Conservation (phyloP, 371 early-diverging fungal species). For the Rhizopus arrhizus region DNA sequence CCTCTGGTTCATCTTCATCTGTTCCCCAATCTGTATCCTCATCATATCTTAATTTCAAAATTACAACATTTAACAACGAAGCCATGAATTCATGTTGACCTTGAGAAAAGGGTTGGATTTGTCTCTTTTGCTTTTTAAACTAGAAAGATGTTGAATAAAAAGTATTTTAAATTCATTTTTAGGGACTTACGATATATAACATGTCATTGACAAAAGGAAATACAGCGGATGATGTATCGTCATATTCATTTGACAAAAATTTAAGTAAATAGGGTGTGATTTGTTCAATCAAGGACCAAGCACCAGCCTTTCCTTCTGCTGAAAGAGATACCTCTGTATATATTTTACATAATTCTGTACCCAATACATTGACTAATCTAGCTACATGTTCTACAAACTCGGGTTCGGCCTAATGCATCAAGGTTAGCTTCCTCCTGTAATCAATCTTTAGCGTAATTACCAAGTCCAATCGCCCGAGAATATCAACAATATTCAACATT, state of each 20-base stretch:
- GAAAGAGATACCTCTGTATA: slow-evolving; percentile 62
- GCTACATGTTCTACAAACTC: slow-evolving; percentile 85
- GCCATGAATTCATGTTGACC: slow-evolving; percentile 72
- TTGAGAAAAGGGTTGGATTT: slow-evolving; percentile 58
- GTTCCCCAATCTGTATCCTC: slow-evolving; percentile 79
- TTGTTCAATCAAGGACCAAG: slow-evolving; percentile 61
- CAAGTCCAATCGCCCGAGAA: slow-evolving; percentile 60
- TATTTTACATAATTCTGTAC: slow-evolving; percentile 80
- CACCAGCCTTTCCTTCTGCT: slow-evolving; percentile 42
- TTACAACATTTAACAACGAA: slow-evolving; percentile 72
- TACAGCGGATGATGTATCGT: slow-evolving; percentile 79
- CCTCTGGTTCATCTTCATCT: slow-evolving; percentile 76
- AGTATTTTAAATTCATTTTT: not conserved
- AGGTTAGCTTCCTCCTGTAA: not conserved
- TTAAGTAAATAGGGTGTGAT: slow-evolving; percentile 70
- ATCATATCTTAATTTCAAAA: slow-evolving; percentile 89
- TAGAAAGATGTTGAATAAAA: slow-evolving; percentile 17
- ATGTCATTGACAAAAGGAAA: slow-evolving; percentile 74
- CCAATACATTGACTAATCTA: slow-evolving; percentile 79
- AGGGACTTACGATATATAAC: slow-evolving; percentile 57
- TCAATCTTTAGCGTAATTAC: slow-evolving; percentile 25
- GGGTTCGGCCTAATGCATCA: slow-evolving; percentile 53
- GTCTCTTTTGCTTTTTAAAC: slow-evolving; percentile 72
- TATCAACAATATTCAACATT: slow-evolving; percentile 71
- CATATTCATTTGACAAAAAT: slow-evolving; percentile 78